A percentile compares a stretch with the other conserved stretches of the same genome.
Evolutionary conservation across 352 stramenopile species (phyloP).

Genomic region (Pythium phragmitis): DNA sequence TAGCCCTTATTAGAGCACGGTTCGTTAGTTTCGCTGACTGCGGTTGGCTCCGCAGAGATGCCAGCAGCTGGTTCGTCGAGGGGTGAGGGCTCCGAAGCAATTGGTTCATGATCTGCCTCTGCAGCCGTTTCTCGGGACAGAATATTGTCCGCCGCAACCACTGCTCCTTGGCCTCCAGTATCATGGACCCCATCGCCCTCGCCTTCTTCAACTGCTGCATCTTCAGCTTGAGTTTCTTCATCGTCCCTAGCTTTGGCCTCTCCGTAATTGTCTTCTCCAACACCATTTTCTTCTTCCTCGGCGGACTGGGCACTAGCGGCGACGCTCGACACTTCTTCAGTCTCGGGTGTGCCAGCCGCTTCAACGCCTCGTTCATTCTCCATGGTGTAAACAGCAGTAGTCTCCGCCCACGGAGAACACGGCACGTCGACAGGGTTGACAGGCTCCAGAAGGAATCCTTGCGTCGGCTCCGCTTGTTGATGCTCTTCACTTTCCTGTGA

Average conservation of each 20-base stretch:
- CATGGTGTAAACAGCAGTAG: neutral
- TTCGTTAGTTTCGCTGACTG: neutral
- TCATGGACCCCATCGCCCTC: neutral
- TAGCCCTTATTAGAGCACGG: neutral
- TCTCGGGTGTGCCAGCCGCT: neutral
- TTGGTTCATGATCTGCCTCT: neutral
- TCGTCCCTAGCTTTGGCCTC: neutral
- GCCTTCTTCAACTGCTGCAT: neutral
- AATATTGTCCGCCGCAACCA: neutral
- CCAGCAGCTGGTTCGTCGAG: neutral
- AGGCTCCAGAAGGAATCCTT: constrained; percentile 11
- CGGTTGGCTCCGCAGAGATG: neutral
- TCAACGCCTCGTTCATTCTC: neutral
- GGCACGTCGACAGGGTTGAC: neutral
- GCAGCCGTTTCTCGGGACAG: neutral
- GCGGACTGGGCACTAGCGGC: neutral
- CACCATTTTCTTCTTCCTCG: neutral
- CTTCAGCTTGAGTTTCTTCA: neutral
- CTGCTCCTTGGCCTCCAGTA: too few relatives aligned
- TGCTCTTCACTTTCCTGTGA: too few relatives aligned
- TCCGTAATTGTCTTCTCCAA: constrained; percentile 1
- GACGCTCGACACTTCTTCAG: neutral
- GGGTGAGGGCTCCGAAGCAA: neutral
- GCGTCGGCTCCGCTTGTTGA: neutral
- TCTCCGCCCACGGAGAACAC: neutral